A percentile compares a stretch with the other conserved stretches of the same genome.
Conservation (phyloP, 306 rosid species). For the Fragaria vesca region DNA sequence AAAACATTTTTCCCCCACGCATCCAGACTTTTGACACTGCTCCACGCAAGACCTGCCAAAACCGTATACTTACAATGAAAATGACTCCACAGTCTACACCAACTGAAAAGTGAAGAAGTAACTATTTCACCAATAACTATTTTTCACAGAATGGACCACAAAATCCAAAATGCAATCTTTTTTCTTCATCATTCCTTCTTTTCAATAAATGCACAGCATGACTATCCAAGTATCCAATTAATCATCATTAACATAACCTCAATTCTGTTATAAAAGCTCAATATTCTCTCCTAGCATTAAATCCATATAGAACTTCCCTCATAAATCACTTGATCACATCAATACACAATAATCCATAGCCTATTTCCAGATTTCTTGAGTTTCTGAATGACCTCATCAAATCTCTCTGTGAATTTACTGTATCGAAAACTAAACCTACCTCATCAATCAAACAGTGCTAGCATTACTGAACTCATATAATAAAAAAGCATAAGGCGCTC, state of each 20-base stretch:
- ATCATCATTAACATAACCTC: background rate
- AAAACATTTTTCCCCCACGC: constrained; percentile 81
- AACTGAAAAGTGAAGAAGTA: background rate
- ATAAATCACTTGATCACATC: background rate
- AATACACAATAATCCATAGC: background rate
- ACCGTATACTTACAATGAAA: background rate
- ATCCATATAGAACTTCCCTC: background rate
- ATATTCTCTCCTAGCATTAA: background rate
- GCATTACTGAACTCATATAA: background rate
- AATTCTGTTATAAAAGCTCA: background rate
- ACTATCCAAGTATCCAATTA: background rate
- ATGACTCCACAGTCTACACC: constrained; percentile 8
- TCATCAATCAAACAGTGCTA: background rate
- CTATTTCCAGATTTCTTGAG: constrained; percentile 6
- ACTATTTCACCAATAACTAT: background rate
- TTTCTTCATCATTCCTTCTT: background rate
- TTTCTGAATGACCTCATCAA: background rate
- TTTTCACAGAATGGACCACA: background rate
- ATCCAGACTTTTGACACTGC: constrained; percentile 82
- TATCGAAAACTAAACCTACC: background rate
- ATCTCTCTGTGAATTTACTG: background rate
- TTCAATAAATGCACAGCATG: background rate
- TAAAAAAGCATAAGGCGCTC: background rate
- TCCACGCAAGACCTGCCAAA: constrained; percentile 67
- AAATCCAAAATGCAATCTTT: background rate